These are phyloP conservation scores for Stachybotrys chartarum DNA, from an alignment of 2,329 filamentous ascomycete genomes.

Conservation along the genomic window DNA sequence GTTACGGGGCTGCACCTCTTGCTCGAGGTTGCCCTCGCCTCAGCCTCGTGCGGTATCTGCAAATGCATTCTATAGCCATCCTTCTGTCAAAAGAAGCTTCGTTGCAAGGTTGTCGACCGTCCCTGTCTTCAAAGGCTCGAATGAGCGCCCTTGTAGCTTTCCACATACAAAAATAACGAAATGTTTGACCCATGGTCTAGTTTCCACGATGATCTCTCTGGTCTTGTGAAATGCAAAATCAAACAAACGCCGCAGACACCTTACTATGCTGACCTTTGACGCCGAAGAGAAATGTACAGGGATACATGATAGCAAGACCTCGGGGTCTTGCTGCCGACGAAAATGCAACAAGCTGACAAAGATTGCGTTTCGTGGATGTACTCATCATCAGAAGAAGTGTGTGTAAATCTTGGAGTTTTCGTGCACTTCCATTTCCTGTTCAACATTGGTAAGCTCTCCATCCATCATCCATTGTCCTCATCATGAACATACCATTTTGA, in stretches of 20 bases:
- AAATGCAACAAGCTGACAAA: conserved; percentile 18
- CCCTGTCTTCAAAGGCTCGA: background rate
- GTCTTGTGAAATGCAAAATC: conserved; percentile 12
- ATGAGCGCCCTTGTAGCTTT: background rate
- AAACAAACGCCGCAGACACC: conserved; percentile 48
- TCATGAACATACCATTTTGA: conserved; percentile 66
- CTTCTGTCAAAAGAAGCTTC: too few species aligned
- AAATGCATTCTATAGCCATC: too few species aligned
- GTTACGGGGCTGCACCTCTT: too few species aligned
- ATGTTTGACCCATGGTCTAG: conserved; percentile 29
- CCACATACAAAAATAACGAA: conserved; percentile 23
- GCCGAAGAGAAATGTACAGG: conserved; percentile 42
- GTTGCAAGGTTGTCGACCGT: too few species aligned
- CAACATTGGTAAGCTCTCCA: conserved; percentile 26
- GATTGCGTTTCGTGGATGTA: conserved; percentile 11
- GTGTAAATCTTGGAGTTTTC: conserved; percentile 99
- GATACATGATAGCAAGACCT: conserved; percentile 39
- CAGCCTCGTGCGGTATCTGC: too few species aligned
- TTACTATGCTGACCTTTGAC: conserved; percentile 52
- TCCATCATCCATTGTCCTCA: background rate
- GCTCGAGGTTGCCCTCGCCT: too few species aligned
- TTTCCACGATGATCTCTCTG: conserved; percentile 15
- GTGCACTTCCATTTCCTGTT: conserved; percentile 98
- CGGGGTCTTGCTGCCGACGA: conserved; percentile 12
- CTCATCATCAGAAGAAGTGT: conserved; percentile 85